Conservation (phyloP, 106 monocot species). For the Gastrodia elata region DNA sequence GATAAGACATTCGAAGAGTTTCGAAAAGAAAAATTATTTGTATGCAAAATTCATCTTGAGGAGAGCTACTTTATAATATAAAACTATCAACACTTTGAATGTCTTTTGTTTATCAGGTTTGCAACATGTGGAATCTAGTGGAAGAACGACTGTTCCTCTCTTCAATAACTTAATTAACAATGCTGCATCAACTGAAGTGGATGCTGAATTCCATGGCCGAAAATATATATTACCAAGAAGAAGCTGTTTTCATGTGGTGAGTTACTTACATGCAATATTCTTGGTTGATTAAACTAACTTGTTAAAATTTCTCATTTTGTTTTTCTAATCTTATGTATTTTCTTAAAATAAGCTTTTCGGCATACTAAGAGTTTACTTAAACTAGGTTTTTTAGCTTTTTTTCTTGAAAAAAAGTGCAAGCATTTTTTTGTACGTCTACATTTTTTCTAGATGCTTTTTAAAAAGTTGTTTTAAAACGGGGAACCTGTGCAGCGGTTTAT, state of each 20-base stretch:
- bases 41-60: too few species aligned
- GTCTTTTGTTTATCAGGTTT: constrained; percentile 24
- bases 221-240: constrained; percentile 53
- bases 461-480: too few species aligned
- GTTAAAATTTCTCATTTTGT: not conserved
- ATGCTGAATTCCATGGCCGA: constrained; percentile 49
- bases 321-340: not conserved
- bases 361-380: too few species aligned
- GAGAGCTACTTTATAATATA: too few species aligned
- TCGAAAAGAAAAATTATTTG: too few species aligned
- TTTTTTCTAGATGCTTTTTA: too few species aligned
- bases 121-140: constrained; percentile 1
- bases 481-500: too few species aligned
- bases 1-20: too few species aligned
- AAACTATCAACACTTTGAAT: not conserved
- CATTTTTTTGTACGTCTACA: too few species aligned
- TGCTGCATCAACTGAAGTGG: constrained; percentile 40
- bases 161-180: constrained; percentile 51
- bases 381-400: too few species aligned
- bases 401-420: too few species aligned
- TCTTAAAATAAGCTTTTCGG: not conserved
- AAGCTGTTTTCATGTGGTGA: constrained; percentile 76
- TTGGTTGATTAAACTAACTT: not conserved
- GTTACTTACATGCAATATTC: not conserved
- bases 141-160: constrained; percentile 22